These are phyloP conservation scores for Spencermartinsiella ligniputridi DNA, from an alignment of 1,139 yeast species.

Conservation along the genomic window DNA sequence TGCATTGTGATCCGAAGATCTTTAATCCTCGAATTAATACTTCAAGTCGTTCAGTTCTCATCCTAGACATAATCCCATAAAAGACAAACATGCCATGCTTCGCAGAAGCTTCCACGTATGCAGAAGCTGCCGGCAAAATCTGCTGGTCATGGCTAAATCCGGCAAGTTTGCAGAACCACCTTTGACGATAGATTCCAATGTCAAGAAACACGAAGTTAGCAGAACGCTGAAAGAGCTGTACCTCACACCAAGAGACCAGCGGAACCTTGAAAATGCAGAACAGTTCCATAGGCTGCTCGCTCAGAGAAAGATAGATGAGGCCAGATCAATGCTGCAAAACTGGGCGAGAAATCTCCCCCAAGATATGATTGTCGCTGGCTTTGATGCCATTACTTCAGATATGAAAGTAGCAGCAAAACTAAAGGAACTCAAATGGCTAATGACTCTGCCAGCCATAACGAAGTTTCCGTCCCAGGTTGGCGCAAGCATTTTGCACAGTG, in stretches of 20 bases:
- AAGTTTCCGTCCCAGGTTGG: constrained; percentile 6
- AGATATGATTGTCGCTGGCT: not conserved
- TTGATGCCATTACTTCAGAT: not conserved
- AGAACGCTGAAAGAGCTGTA: not conserved
- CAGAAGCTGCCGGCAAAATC: constrained; percentile 3
- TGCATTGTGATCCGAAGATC: no score
- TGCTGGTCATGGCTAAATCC: constrained; percentile 2
- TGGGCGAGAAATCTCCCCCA: not conserved
- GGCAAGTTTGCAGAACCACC: not conserved
- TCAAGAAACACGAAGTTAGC: not conserved
- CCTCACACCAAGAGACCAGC: not conserved
- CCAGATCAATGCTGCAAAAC: not conserved
- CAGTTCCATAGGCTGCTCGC: not conserved
- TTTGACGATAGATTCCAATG: not conserved
- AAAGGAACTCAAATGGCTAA: not conserved
- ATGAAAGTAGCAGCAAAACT: not conserved
- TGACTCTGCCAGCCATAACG: not conserved
- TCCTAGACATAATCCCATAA: no score
- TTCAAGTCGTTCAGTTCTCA: no score
- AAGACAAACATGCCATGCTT: no score
- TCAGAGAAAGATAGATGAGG: not conserved
- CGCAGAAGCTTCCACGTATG: constrained; percentile 7
- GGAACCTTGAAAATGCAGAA: not conserved
- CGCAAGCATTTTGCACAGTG: constrained; percentile 20
- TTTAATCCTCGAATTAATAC: no score